Base-by-base conservation (phyloP, 192 early-diverging fungal genomes). In the Backusella luteola region DNA sequence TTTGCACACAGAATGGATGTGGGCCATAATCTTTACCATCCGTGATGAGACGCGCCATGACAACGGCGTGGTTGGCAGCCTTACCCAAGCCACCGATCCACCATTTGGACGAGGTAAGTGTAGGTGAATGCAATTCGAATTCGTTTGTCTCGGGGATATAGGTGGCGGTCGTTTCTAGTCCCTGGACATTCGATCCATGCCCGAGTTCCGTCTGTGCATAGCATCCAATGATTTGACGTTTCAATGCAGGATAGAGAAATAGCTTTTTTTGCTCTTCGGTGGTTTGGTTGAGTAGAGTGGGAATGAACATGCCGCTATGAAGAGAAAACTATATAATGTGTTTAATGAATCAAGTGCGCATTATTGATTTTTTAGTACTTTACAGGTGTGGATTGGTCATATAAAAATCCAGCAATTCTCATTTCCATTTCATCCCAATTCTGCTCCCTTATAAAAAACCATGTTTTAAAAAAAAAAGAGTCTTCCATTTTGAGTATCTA, bases 111-210 rank as follows among this genome's bases (percentile, higher is more conserved):
- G 93, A 87, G 42, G 93, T 92, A 63, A 95, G 80, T 70, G 80
- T 87, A 26, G 95, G 94, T 38, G 90, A 88, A 77, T 96, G 92
- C 41, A 96, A 84, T 73, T 94, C 95, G 70, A 95, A 96, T 86
- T 96, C 92, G 78, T 95, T 87, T 3, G 93, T 95, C 79, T 92
- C 92, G 0, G 91, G 90, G 38, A 93, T 85, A 71, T 89, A 95
- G 1, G 93, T 95, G 66, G 93, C 94, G 1, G 93, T 94, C 23
- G 95, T 96, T 86, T 96, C 94, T 26, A 96, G 86, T 1, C 93
- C 94, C 87, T 94, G 92, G n/a, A 96, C 91, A 69, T 96, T 96
- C 23, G 89, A 91, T n/a, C 92, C 91, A 74, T 94, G 92, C 9
- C 85, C 87, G 19, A 83, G 74, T 29, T 95, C 95, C 1, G 94